A percentile compares a stretch with the other conserved stretches of the same genome.
Evolutionary conservation across 257 asterid genomes (phyloP).

Genomic region (Phtheirospermum japonicum): DNA sequence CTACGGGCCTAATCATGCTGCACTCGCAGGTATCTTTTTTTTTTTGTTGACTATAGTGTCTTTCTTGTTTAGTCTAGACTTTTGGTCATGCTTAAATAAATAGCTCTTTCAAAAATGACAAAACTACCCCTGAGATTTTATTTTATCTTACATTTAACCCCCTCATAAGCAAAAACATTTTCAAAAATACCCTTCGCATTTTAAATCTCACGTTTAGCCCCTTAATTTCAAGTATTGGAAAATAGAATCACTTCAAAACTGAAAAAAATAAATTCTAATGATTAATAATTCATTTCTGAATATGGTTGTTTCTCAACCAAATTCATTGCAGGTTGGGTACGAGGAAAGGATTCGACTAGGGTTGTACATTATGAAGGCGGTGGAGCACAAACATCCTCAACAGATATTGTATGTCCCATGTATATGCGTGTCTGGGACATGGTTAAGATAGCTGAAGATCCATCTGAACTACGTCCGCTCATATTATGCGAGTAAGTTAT

Average conservation of each 20-base stretch:
- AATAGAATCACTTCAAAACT: conserved; percentile 3
- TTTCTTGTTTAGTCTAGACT: conserved; percentile 4
- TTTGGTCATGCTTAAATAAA: background rate
- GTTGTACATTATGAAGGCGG: conserved; percentile 95
- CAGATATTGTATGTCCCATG: conserved; percentile 98
- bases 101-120: too few species aligned
- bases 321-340: conserved; percentile 69
- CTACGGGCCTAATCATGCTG: conserved; percentile 93
- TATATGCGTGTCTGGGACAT: conserved; percentile 93
- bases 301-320: conserved; percentile 9
- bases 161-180: too few species aligned
- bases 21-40: conserved; percentile 70
- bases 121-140: too few species aligned
- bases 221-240: conserved; percentile 7
- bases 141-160: too few species aligned
- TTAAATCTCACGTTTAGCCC: too few species aligned
- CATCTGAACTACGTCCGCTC: conserved; percentile 78
- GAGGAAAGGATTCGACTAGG: conserved; percentile 88
- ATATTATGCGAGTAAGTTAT: conserved; percentile 91
- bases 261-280: too few species aligned
- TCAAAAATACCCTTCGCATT: too few species aligned
- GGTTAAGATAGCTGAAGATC: conserved; percentile 86
- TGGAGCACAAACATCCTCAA: conserved; percentile 82
- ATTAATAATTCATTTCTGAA: background rate
- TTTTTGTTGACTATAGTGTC: conserved; percentile 4